phyloP scores from a whole-genome alignment of 164 flowering plant species.

The Umbilicus rupestris region DNA sequence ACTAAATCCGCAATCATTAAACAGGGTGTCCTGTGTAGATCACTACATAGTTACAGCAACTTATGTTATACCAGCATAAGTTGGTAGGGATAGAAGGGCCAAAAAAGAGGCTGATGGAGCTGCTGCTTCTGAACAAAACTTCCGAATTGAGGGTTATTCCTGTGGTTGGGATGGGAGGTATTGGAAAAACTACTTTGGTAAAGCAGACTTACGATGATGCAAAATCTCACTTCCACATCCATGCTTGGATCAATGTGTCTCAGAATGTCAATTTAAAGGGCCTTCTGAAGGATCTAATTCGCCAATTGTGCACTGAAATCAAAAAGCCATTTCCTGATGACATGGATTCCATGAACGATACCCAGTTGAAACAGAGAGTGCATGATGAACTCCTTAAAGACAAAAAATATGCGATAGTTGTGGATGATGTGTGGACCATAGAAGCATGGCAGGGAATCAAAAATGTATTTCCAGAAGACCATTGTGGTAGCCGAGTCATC shows the following conservation, averaged over 20 bases:
- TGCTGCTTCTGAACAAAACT: background rate
- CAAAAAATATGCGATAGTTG: constrained; percentile 20
- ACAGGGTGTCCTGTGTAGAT: too few relatives aligned
- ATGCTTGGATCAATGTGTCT: constrained; percentile 15
- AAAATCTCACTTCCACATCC: constrained; percentile 5
- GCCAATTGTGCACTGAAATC: constrained; percentile 1
- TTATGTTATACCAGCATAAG: background rate
- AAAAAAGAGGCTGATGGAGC: background rate
- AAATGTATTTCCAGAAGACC: constrained; percentile 16
- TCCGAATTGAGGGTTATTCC: background rate
- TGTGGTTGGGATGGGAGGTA: constrained; percentile 16
- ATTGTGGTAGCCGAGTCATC: constrained; percentile 14
- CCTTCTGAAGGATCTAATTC: constrained; percentile 4
- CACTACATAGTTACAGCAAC: too few relatives aligned
- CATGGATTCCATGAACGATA: background rate
- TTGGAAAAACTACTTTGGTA: constrained; percentile 15
- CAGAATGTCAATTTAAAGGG: background rate
- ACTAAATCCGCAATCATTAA: too few relatives aligned
- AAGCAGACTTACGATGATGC: constrained; percentile 11
- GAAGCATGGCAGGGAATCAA: constrained; percentile 15
- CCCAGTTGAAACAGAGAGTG: background rate
- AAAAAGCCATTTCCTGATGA: background rate
- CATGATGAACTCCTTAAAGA: constrained; percentile 5
- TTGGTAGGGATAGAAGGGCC: constrained; percentile 11
- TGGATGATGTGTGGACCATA: constrained; percentile 27